These are phyloP conservation scores for Helicostylum pulchrum DNA, from an alignment of 192 early-diverging fungal species.

Conservation along the genomic window DNA sequence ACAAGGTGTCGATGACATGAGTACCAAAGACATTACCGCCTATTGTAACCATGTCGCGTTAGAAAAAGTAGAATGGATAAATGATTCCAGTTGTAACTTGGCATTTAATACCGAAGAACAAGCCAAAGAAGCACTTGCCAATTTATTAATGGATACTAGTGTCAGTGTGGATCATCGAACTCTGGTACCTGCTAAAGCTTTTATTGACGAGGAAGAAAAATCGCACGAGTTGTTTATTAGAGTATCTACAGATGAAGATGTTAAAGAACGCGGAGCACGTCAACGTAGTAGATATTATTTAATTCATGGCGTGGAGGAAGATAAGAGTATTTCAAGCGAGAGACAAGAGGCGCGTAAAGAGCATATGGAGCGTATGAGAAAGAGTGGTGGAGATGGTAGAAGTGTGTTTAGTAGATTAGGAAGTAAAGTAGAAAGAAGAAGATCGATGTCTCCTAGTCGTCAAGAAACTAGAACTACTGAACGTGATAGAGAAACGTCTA, in stretches of 20 bases:
- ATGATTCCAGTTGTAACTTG: constrained; percentile 43
- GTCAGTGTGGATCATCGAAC: constrained; percentile 10
- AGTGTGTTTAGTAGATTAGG: constrained; percentile 15
- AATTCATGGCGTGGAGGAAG: constrained; percentile 27
- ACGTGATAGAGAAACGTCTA: background rate
- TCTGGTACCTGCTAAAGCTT: background rate
- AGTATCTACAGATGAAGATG: constrained; percentile 38
- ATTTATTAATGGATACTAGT: background rate
- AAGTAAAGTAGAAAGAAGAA: constrained; percentile 1
- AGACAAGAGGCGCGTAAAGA: background rate
- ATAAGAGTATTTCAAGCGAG: background rate
- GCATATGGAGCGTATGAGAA: background rate
- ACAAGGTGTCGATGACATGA: constrained; percentile 46
- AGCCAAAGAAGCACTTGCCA: background rate
- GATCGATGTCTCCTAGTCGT: background rate
- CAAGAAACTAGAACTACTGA: background rate
- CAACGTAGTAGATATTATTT: constrained; percentile 43
- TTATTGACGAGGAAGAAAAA: background rate
- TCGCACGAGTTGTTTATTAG: background rate
- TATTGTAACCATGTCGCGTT: constrained; percentile 41
- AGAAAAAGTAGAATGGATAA: constrained; percentile 46
- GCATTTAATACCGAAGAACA: background rate
- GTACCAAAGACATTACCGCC: constrained; percentile 40
- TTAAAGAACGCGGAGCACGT: constrained; percentile 40
- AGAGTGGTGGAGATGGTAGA: background rate